Percentiles rank a stretch among this genome's conserved stretches.
These are phyloP conservation scores for Pyricularia sp. DNA, from an alignment of 2,329 filamentous ascomycete species.

Conservation along the genomic window DNA sequence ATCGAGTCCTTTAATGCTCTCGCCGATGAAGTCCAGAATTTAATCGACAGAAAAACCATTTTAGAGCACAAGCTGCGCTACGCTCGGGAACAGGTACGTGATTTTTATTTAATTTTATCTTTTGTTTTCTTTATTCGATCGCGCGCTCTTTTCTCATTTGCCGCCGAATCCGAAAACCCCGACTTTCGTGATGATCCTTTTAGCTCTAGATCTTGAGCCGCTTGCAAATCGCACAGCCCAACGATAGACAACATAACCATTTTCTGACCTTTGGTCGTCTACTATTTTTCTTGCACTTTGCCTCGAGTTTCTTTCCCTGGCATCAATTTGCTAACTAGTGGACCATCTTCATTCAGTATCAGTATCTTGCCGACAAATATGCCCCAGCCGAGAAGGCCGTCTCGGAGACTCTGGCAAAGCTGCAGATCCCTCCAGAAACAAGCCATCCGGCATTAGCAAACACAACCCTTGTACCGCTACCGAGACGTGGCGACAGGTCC, in stretches of 20 bases:
- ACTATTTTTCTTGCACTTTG: conserved; percentile 11
- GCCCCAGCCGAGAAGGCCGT: conserved; percentile 56
- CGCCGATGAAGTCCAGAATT: conserved; percentile 53
- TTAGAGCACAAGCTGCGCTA: conserved; percentile 59
- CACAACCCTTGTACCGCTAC: conserved; percentile 43
- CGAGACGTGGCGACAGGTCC: conserved; percentile 30
- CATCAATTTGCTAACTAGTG: not conserved
- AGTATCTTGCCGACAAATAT: conserved; percentile 59
- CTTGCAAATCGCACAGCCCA: conserved; percentile 34
- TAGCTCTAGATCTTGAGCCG: conserved; percentile 84
- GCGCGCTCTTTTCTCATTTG: not conserved
- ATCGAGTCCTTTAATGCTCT: conserved; percentile 56
- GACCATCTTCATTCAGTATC: conserved; percentile 35
- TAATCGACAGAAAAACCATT: conserved; percentile 55
- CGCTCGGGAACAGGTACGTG: conserved; percentile 55
- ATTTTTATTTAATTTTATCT: conserved; percentile 8
- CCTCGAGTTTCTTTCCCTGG: conserved; percentile 4
- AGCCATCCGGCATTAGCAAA: conserved; percentile 36
- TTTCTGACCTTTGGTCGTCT: conserved; percentile 24
- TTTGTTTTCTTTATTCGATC: conserved; percentile 1
- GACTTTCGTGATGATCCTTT: conserved; percentile 35
- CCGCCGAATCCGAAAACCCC: not conserved
- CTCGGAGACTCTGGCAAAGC: conserved; percentile 55
- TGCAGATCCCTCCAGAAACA: conserved; percentile 51
- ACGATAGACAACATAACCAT: conserved; percentile 47